A percentile compares a stretch with the other conserved stretches of the same genome.
Conservation (phyloP, 2,329 filamentous ascomycete genomes). For the Cladosporium sp. region DNA sequence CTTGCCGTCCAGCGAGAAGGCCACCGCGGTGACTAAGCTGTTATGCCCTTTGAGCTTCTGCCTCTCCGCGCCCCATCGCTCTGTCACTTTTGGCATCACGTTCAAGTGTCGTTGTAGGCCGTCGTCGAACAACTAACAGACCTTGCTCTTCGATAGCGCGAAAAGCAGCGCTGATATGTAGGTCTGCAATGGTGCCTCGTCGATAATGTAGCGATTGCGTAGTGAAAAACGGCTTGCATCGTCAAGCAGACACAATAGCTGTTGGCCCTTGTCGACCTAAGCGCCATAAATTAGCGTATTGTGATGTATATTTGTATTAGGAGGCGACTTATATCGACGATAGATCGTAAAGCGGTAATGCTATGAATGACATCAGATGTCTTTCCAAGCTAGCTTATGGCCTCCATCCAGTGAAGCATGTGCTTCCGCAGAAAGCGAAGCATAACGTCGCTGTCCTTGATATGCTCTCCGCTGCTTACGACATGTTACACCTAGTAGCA, state of each 20-base stretch:
- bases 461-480: background rate
- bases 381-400: background rate
- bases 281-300: background rate
- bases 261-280: background rate
- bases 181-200: background rate
- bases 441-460: background rate
- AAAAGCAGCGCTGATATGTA: background rate
- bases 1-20: slow-evolving; percentile 18
- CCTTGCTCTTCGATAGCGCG: background rate
- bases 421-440: background rate
- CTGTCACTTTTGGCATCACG: background rate
- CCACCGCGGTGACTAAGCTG: slow-evolving; percentile 17
- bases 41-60: slow-evolving; percentile 13
- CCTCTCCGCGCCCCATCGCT: slow-evolving; percentile 2
- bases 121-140: background rate
- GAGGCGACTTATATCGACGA: background rate
- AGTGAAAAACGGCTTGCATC: background rate
- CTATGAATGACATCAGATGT: background rate
- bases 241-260: background rate
- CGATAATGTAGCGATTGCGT: background rate
- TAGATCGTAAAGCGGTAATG: background rate
- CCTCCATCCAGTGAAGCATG: background rate
- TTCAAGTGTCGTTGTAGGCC: background rate
- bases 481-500: background rate
- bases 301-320: background rate